Percentiles rank a stretch among this genome's conserved stretches.
Conservation (phyloP, 23 red algal species). For the Gracilaria gracilis region DNA sequence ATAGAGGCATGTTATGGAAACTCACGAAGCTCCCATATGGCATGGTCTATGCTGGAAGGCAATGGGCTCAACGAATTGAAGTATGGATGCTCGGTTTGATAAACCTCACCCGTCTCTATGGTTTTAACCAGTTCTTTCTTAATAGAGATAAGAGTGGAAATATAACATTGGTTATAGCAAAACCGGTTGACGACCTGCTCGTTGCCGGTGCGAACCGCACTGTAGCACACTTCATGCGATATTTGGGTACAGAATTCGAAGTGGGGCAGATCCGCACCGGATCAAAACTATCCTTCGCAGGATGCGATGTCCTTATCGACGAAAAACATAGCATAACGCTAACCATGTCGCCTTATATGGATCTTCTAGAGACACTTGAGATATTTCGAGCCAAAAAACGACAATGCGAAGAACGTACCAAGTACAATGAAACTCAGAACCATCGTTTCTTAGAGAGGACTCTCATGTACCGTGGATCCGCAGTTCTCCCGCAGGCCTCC, state of each 20-base stretch:
- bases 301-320: slow-evolving; percentile 17
- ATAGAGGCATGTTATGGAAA: slow-evolving; percentile 30
- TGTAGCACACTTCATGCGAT: neutral
- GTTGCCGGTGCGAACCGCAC: neutral
- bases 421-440: neutral
- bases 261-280: neutral
- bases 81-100: slow-evolving; percentile 1
- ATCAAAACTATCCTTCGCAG: neutral
- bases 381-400: neutral
- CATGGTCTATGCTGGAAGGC: slow-evolving; percentile 36
- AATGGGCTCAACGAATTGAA: slow-evolving; percentile 46
- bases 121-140: slow-evolving; percentile 4
- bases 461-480: slow-evolving; percentile 10
- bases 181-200: slow-evolving; percentile 34
- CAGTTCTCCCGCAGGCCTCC: slow-evolving; percentile 14
- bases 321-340: neutral
- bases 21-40: slow-evolving; percentile 41
- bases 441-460: slow-evolving; percentile 13
- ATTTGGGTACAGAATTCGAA: neutral
- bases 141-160: neutral
- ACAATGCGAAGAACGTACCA: slow-evolving; percentile 11
- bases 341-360: slow-evolving; percentile 18
- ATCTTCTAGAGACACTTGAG: slow-evolving; percentile 15
- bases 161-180: neutral
- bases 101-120: neutral